Percentiles rank a stretch among this genome's conserved stretches.
These are phyloP conservation scores for Parachaetomium inaequale DNA, from an alignment of 495 filamentous ascomycete species.

Conservation along the genomic window DNA sequence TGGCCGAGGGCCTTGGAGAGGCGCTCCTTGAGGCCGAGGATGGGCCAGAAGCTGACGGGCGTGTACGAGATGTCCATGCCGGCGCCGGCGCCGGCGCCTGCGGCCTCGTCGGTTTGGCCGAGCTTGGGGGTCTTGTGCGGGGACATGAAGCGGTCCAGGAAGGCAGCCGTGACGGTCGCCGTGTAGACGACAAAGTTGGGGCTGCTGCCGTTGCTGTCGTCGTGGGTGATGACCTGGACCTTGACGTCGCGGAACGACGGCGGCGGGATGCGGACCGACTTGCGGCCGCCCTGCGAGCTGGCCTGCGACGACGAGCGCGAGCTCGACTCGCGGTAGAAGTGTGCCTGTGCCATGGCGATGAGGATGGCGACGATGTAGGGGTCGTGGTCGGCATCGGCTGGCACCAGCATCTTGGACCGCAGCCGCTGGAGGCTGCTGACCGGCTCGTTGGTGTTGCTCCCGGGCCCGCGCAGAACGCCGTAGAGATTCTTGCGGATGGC, in stretches of 20 bases:
- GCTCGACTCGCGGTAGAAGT: conserved; percentile 32
- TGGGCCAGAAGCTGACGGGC: conserved; percentile 43
- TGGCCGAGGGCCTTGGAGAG: conserved; percentile 43
- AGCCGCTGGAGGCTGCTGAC: conserved; percentile 37
- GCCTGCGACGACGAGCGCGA: conserved; percentile 19
- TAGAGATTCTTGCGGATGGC: conserved; percentile 35
- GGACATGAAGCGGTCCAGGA: conserved; percentile 39
- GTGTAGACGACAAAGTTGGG: conserved; percentile 44
- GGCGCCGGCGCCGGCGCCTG: background rate
- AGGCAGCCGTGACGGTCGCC: conserved; percentile 36
- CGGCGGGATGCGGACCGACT: conserved; percentile 10
- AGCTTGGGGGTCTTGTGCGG: conserved; percentile 32
- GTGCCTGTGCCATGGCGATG: conserved; percentile 46
- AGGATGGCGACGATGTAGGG: conserved; percentile 41
- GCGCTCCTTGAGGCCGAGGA: conserved; percentile 47
- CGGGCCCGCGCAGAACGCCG: conserved; percentile 29
- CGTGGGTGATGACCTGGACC: conserved; percentile 40
- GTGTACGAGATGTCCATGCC: conserved; percentile 36
- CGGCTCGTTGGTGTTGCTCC: conserved; percentile 29
- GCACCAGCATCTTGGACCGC: conserved; percentile 38
- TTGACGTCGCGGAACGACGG: conserved; percentile 36
- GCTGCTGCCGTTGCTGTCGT: conserved; percentile 30
- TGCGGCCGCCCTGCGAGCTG: conserved; percentile 15
- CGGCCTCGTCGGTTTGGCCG: conserved; percentile 2
- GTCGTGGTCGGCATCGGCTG: conserved; percentile 41